Base-by-base conservation (phyloP, 768 basidiomycete species). In the Rhizopogon vinicolor region DNA sequence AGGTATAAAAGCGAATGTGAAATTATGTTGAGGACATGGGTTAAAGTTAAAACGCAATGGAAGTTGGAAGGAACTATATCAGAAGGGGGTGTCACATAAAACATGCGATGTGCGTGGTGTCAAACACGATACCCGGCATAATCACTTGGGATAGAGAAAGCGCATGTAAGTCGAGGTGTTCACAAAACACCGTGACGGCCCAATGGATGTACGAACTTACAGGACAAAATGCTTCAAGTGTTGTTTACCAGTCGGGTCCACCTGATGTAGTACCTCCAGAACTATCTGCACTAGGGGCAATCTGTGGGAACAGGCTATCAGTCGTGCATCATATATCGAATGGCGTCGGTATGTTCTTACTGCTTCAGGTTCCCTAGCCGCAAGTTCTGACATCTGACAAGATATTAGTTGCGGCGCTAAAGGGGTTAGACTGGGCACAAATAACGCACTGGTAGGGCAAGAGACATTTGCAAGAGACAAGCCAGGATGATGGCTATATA, bases 231-330 rank as follows among this genome's bases (percentile, higher is more conserved):
- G 25, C 25, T 25, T 25, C 25, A 40, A 29, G 29, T n/a, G 19
- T 31, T 19, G 31, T 53, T 57, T 60, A 68, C 68, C 68, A 70
- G 63, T 72, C 70, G 8, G 69, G 59, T 3, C 41, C 42, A 2
- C 46, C 41, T 7, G 58, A 63, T 1, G 51, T n/a, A 1, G 59
- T 65, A 16, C 53, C 60, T 18, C 64, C 65, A 13, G 63, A 66
- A 29, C 52, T 40, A 48, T 65, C 61, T 41, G 58, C 28, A 7
- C 50, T 51, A 5, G 65, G 68, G n/a, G 18, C 5, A 2, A 1
- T 42, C 66, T 68, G 42, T 44, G 41, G 16, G 44, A 12, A 8
- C 5, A 33, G n/a, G 19, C 19, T 2, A n/a, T 69, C 10, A 61
- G 53, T 44, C 51, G 19, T 5, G 50, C 0, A 12, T 13, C 6